Percentiles rank a stretch among this genome's conserved stretches.
Conservation (phyloP, 1,139 yeast genomes). For the Petasospora rhodanensis region DNA sequence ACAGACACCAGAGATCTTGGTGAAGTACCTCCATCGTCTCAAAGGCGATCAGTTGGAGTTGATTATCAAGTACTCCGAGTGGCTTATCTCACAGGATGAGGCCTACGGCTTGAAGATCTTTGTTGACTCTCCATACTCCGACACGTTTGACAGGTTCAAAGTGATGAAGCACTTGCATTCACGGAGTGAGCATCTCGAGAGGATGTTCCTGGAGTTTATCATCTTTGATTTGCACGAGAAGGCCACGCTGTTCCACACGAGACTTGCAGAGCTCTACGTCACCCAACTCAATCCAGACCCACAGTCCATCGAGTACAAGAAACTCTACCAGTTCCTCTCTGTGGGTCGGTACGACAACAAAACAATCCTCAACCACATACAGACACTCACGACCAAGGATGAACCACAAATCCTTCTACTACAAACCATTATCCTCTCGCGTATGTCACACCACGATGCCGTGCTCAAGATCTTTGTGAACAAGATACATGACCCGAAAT, state of each 20-base stretch:
- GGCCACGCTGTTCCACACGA: conserved; percentile 46
- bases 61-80: conserved; percentile 53
- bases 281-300: conserved; percentile 8
- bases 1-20: conserved; percentile 12
- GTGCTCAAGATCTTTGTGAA: conserved; percentile 61
- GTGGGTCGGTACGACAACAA: conserved; percentile 15
- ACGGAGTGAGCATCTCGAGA: conserved; percentile 26
- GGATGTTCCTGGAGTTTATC: conserved; percentile 57
- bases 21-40: conserved; percentile 63
- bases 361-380: conserved; percentile 4
- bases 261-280: conserved; percentile 55
- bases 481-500: conserved; percentile 51
- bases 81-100: conserved; percentile 45
- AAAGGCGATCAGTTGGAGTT: conserved; percentile 46
- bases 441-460: conserved; percentile 58
- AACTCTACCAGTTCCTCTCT: conserved; percentile 14
- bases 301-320: conserved; percentile 8
- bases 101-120: conserved; percentile 50
- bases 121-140: conserved; percentile 62
- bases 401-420: conserved; percentile 32
- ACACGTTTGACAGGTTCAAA: conserved; percentile 47
- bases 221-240: conserved; percentile 40
- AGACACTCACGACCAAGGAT: background rate
- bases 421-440: conserved; percentile 54
- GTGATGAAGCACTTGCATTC: conserved; percentile 36